Percentiles rank a stretch among this genome's conserved stretches.
These are phyloP conservation scores for Botrytis deweyae DNA, from an alignment of 2,329 filamentous ascomycete species.

Conservation along the genomic window DNA sequence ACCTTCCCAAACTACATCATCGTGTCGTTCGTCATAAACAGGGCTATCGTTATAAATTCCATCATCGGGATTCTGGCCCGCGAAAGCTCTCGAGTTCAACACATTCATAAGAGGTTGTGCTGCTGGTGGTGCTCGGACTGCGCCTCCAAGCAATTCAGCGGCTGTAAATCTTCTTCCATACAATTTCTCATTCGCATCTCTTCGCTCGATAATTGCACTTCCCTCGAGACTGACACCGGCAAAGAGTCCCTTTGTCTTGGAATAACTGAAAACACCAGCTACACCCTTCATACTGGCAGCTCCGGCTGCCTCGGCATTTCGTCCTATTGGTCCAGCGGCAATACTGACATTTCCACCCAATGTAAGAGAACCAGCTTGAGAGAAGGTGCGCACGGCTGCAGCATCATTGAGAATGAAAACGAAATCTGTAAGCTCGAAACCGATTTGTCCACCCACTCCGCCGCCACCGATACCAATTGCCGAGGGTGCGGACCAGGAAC, in stretches of 20 bases:
- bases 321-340: conserved; percentile 87
- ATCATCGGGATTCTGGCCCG: conserved; percentile 60
- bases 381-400: conserved; percentile 87
- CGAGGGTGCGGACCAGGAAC: conserved; percentile 76
- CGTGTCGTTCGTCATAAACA: conserved; percentile 79
- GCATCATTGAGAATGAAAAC: conserved; percentile 97
- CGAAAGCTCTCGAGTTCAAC: conserved; percentile 82
- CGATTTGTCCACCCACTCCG: conserved; percentile 82
- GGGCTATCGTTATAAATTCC: conserved; percentile 92
- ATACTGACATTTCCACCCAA: conserved; percentile 95
- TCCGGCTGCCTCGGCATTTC: conserved; percentile 94
- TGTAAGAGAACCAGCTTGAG: conserved; percentile 86
- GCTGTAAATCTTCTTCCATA: conserved; percentile 84
- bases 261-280: conserved; percentile 93
- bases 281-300: conserved; percentile 88
- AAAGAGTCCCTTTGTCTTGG: conserved; percentile 96
- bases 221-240: conserved; percentile 94
- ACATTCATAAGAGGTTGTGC: conserved; percentile 83
- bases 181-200: conserved; percentile 95
- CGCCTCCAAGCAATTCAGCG: conserved; percentile 75
- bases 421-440: conserved; percentile 87
- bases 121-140: conserved; percentile 73
- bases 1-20: conserved; percentile 82
- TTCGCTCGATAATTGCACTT: conserved; percentile 86
- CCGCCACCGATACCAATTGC: conserved; percentile 80